Evolutionary conservation across 371 early-diverging fungal species (phyloP).

Genomic region (Nematocida homosporus): DNA sequence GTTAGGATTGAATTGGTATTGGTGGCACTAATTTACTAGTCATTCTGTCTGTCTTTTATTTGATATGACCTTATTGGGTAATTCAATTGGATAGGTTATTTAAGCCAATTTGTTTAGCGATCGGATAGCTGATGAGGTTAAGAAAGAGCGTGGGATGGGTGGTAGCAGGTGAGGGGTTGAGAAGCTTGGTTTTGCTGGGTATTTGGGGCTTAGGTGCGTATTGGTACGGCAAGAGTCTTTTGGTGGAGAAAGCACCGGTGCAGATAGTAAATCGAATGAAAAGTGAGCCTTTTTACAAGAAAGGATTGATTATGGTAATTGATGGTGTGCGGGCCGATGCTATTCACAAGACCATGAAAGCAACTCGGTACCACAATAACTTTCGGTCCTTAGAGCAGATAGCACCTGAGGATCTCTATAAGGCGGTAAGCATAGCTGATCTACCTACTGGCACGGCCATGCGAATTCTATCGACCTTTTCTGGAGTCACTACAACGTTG

Average conservation of each 20-base stretch:
- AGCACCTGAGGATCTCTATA: conserved; percentile 19
- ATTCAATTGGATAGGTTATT: too few relatives aligned
- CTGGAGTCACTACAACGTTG: conserved; percentile 64
- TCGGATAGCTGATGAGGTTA: too few relatives aligned
- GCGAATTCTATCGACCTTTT: conserved; percentile 58
- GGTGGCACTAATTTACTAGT: too few relatives aligned
- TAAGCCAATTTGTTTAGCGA: too few relatives aligned
- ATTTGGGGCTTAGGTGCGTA: conserved; percentile 1
- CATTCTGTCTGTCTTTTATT: too few relatives aligned
- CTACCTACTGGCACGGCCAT: conserved; percentile 66
- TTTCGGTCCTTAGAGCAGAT: conserved; percentile 24
- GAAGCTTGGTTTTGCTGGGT: too few relatives aligned
- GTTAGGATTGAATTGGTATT: too few relatives aligned
- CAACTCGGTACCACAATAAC: conserved; percentile 35
- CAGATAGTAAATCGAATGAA: neutral
- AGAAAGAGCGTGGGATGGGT: too few relatives aligned
- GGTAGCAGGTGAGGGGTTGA: too few relatives aligned
- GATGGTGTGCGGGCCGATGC: conserved; percentile 67
- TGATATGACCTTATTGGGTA: too few relatives aligned
- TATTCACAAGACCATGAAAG: conserved; percentile 16
- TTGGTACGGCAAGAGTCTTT: conserved; percentile 25
- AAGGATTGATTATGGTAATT: conserved; percentile 61
- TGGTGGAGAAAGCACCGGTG: conserved; percentile 20
- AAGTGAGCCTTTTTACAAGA: conserved; percentile 33
- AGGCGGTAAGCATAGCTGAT: conserved; percentile 55